Evolutionary conservation across 164 flowering plant genomes (phyloP), one percentile per base, ranked within the genome.

Genomic region (Kingdonia uniflora): DNA sequence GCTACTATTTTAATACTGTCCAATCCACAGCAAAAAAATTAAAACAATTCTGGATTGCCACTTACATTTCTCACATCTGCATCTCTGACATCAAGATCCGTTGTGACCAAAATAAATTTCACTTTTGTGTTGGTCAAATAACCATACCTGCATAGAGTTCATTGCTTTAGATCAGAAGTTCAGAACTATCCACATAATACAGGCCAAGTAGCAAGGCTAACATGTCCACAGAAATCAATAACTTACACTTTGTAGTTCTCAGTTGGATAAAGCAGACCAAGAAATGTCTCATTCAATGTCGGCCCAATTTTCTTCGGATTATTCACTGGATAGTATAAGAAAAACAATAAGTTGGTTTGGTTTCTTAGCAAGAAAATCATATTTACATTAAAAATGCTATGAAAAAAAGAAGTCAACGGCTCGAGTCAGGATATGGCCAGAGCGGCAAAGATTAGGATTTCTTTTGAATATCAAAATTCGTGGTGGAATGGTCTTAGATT

Each of bases 241-340:
- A 59, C 96, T 80, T 74, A 94, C 97, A 87, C 97, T 87, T 94
- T 89, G 71, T 86, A 89, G 57, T 84, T 94, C 62, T 89, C 97
- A 42, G 95, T 72, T 45, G 99, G 99, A 76, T 86, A 89, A 17
- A 94, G 92, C 69, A 94, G 72, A 37, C 99, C 99, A 51, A 89
- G 82, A 71, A 84, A 94, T 39, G 99, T 83, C 79, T 86, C 97
- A 62, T 89, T 89, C 71, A 87, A 65, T 12, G 79, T 74, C 10
- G 85, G 75, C 13, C 96, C 94, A 61, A 81, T 78, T 66, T 78
- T 92, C 59, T 80, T 88, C 0, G 99, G 99, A 68, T 88, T 88
- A 75, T 88, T 92, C 63, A 88, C 98, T 92, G 82, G 22, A 51
- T 43, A 29, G 45, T 14, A 66, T 11, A 64, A n/a, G 33, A 44